phyloP scores from a whole-genome alignment of 2,329 filamentous ascomycete genomes.

The Pseudogymnoascus sp. region DNA sequence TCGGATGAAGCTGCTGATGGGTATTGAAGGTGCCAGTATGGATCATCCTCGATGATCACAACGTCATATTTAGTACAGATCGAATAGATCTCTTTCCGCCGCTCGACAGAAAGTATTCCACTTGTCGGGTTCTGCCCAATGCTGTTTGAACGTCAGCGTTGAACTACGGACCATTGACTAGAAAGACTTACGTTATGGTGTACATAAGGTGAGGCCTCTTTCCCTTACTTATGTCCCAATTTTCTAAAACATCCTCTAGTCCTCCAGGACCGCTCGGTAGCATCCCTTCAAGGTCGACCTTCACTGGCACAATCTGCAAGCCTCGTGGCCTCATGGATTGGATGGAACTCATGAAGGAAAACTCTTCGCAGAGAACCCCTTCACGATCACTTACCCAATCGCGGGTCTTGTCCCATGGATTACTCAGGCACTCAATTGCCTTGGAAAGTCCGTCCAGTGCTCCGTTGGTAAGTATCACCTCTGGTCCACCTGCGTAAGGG shows the following conservation, averaged over 20 bases:
- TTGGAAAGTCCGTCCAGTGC: constrained; percentile 83
- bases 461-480: constrained; percentile 73
- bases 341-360: constrained; percentile 72
- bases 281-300: constrained; percentile 76
- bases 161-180: constrained; percentile 2
- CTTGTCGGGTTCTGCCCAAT: constrained; percentile 87
- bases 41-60: constrained; percentile 88
- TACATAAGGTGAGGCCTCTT: constrained; percentile 79
- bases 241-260: constrained; percentile 68
- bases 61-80: constrained; percentile 79
- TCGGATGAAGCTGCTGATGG: constrained; percentile 53
- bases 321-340: constrained; percentile 52
- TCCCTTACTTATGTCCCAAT: constrained; percentile 71
- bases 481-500: constrained; percentile 69
- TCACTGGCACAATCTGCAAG: constrained; percentile 64
- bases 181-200: constrained; percentile 67
- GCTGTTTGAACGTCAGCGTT: constrained; percentile 32
- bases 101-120: constrained; percentile 62
- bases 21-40: constrained; percentile 92
- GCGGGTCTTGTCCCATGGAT: constrained; percentile 65
- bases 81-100: constrained; percentile 71
- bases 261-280: constrained; percentile 63
- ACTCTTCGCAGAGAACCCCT: constrained; percentile 72
- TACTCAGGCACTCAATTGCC: constrained; percentile 64
- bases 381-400: constrained; percentile 63